These are phyloP conservation scores for Podaxis carcinomalis DNA, from an alignment of 768 basidiomycete genomes.

Conservation along the genomic window DNA sequence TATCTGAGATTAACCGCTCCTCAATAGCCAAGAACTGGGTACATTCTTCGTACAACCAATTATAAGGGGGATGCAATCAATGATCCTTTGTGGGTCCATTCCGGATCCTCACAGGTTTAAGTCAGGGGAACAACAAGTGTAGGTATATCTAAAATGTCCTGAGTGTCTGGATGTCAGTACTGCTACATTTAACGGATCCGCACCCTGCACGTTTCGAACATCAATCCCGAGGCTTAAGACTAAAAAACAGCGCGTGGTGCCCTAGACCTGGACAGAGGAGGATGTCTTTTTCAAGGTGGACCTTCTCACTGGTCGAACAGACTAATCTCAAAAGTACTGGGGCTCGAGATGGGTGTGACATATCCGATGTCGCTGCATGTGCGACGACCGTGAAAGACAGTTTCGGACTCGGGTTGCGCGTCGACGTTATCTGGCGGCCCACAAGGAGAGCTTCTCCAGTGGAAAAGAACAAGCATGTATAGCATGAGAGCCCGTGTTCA, in stretches of 20 bases:
- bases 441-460: background rate
- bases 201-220: background rate
- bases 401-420: background rate
- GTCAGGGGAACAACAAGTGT: too few species aligned
- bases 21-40: too few species aligned
- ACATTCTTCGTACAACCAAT: too few species aligned
- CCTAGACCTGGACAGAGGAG: background rate
- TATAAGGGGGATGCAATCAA: too few species aligned
- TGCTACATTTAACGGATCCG: background rate
- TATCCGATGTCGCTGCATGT: too few species aligned
- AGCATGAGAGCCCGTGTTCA: background rate
- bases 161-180: background rate
- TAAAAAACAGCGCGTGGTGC: background rate
- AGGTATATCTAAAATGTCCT: background rate
- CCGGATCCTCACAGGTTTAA: too few species aligned
- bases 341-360: too few species aligned
- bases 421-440: background rate
- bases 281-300: background rate
- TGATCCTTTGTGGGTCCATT: too few species aligned
- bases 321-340: too few species aligned
- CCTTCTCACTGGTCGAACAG: too few species aligned
- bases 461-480: background rate
- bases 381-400: too few species aligned
- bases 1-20: too few species aligned
- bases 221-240: background rate